Evolutionary conservation across 2,329 filamentous ascomycete genomes (phyloP), one percentile per base, ranked within the genome.

Genomic region (Endothia cerciana): DNA sequence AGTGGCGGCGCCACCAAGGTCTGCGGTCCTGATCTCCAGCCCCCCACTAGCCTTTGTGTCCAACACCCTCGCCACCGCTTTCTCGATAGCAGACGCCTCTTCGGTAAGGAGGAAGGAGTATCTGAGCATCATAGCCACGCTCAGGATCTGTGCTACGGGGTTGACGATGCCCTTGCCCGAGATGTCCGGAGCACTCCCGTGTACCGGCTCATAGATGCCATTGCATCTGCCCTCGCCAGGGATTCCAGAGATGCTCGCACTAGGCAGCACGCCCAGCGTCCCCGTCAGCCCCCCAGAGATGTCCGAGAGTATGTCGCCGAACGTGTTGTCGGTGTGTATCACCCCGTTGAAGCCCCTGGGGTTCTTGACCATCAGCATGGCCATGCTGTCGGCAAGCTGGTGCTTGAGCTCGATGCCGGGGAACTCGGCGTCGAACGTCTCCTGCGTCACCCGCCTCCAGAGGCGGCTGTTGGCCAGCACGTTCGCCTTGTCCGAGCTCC

Each of bases 121-220:
- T 73, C 91, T 87, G 69, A 93, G 81, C 83, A 93, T 86, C 89
- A 93, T 90, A 64, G 88, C 88, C 33, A 91, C 78, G 60, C 89
- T 91, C 47, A 92, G 82, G 40, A 92, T 87, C 70, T 89, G 87
- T 1, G 89, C 90, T 41, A 92, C 83, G 0, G 90, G 90, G 78
- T 93, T 92, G 63, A 90, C 89, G 51, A 91, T 83, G 47, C 88
- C 88, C 74, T 90, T 84, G 65, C 90, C 90, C 8, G 88, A 86
- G 69, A 93, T 92, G 71, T 93, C 90, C 13, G 91, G 90, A 2
- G 90, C 91, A 62, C 74, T 86, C 25, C 64, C 64, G 49, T 65
- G 63, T 17, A 65, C 58, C 47, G 63, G 63, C 58, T 65, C 63
- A 56, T 61, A 65, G 36, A 65, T 62, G 63, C 43, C 59, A 49